phyloP scores from a whole-genome alignment of 306 rosid genomes.

The Sphenostylis stenocarpa region DNA sequence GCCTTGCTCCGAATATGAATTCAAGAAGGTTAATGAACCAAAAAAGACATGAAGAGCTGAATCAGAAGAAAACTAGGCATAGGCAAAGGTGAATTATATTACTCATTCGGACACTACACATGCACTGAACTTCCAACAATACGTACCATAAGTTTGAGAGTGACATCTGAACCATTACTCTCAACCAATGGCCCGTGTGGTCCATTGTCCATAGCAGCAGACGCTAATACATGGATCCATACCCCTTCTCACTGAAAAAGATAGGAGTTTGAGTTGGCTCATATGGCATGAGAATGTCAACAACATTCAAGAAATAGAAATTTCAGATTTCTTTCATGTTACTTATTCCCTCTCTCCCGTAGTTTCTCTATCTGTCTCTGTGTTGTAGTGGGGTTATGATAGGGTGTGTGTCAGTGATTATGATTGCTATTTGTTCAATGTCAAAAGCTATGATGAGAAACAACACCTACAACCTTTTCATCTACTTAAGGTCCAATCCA shows the following conservation, averaged over 20 bases:
- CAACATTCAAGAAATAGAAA: constrained; percentile 15
- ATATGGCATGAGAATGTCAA: constrained; percentile 12
- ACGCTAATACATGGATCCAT: background rate
- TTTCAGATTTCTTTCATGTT: constrained; percentile 5
- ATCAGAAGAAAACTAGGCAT: constrained; percentile 16
- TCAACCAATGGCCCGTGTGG: background rate
- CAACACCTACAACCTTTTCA: background rate
- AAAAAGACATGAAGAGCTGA: constrained; percentile 4
- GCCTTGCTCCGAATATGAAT: constrained; percentile 20
- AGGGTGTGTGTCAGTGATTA: constrained; percentile 4
- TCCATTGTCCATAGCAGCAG: background rate
- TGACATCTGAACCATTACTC: constrained; percentile 4
- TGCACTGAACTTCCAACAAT: constrained; percentile 8
- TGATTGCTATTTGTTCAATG: constrained; percentile 4
- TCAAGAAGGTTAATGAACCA: constrained; percentile 24
- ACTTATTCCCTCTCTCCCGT: background rate
- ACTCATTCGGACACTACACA: constrained; percentile 7
- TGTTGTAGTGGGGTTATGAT: constrained; percentile 23
- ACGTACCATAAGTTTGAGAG: constrained; percentile 18
- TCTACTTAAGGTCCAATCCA: background rate
- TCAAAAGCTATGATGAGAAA: constrained; percentile 14
- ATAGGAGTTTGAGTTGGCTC: constrained; percentile 29
- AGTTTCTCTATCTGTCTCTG: background rate
- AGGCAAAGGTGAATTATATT: constrained; percentile 16
- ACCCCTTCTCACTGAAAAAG: constrained; percentile 15